A percentile compares a stretch with the other conserved stretches of the same genome.
Conservation (phyloP, 2,329 filamentous ascomycete species). For the Fusarium albidum region DNA sequence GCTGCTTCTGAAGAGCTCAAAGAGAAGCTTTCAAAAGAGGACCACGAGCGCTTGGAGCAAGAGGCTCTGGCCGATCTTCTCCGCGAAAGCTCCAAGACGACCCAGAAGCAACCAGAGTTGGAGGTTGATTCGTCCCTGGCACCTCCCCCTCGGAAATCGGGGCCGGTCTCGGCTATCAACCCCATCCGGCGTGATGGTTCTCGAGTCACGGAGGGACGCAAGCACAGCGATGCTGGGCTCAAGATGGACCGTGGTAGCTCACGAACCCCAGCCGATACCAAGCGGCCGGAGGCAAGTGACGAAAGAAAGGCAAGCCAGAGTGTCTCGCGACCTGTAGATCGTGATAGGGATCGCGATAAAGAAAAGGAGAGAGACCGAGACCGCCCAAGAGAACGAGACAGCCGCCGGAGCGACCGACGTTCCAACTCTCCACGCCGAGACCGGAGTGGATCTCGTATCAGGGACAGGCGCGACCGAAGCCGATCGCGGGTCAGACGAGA, state of each 20-base stretch:
- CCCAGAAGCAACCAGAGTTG: slow-evolving; percentile 59
- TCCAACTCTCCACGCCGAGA: slow-evolving; percentile 51
- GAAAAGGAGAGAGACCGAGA: slow-evolving; percentile 40
- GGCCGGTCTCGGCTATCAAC: slow-evolving; percentile 66
- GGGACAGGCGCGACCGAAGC: slow-evolving; percentile 48
- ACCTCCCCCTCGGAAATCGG: slow-evolving; percentile 62
- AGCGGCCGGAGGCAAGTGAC: slow-evolving; percentile 35
- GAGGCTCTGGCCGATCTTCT: slow-evolving; percentile 66
- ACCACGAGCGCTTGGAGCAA: slow-evolving; percentile 64
- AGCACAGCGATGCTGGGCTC: slow-evolving; percentile 41
- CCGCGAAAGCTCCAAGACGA: slow-evolving; percentile 63
- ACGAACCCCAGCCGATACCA: slow-evolving; percentile 41
- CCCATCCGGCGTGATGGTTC: slow-evolving; percentile 59
- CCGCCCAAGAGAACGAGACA: slow-evolving; percentile 40
- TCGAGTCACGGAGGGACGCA: slow-evolving; percentile 53
- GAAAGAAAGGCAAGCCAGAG: slow-evolving; percentile 47
- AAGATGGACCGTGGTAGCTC: slow-evolving; percentile 49
- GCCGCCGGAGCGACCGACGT: slow-evolving; percentile 45
- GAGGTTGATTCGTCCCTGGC: slow-evolving; percentile 65
- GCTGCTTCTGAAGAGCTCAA: slow-evolving; percentile 56
- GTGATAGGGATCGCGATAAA: slow-evolving; percentile 37
- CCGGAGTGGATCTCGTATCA: slow-evolving; percentile 44
- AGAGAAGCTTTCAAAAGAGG: slow-evolving; percentile 65
- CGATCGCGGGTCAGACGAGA: slow-evolving; percentile 48
- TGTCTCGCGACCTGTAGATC: slow-evolving; percentile 41